These are phyloP conservation scores for Aquanectria penicillioides DNA, from an alignment of 2,329 filamentous ascomycete genomes.

Conservation along the genomic window DNA sequence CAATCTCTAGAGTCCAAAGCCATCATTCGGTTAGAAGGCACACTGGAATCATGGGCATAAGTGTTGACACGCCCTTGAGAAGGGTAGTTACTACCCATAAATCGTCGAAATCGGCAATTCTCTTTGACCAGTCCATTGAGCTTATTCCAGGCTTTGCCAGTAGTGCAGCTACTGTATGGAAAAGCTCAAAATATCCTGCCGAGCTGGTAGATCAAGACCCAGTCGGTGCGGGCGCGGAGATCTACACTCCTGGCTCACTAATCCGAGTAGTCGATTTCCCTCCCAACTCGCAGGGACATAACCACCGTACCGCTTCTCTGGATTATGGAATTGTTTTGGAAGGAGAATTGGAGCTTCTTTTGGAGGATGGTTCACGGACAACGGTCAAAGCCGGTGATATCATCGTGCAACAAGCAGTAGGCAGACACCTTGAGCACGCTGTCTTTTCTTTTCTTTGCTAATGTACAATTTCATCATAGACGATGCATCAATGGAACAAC, in stretches of 20 bases:
- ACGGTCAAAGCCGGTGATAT: background rate
- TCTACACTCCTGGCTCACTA: background rate
- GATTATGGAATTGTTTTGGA: background rate
- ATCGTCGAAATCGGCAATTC: background rate
- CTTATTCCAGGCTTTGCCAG: background rate
- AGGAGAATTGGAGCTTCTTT: background rate
- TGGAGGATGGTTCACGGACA: background rate
- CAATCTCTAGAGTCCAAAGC: no score
- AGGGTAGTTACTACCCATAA: background rate
- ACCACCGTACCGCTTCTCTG: background rate
- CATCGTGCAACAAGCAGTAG: conserved; percentile 1
- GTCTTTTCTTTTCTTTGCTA: no score
- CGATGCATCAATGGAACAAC: conserved; percentile 14
- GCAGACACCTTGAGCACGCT: background rate
- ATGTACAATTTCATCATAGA: background rate
- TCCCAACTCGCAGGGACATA: background rate
- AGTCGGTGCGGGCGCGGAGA: background rate
- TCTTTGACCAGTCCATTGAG: background rate
- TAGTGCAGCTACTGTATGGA: background rate
- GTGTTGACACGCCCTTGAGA: background rate
- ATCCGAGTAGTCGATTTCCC: conserved; percentile 2
- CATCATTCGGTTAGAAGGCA: no score
- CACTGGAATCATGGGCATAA: background rate
- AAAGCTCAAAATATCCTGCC: background rate
- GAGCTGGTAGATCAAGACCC: background rate